Conservation (phyloP, 768 basidiomycete genomes). For the Collybiopsis confluens region DNA sequence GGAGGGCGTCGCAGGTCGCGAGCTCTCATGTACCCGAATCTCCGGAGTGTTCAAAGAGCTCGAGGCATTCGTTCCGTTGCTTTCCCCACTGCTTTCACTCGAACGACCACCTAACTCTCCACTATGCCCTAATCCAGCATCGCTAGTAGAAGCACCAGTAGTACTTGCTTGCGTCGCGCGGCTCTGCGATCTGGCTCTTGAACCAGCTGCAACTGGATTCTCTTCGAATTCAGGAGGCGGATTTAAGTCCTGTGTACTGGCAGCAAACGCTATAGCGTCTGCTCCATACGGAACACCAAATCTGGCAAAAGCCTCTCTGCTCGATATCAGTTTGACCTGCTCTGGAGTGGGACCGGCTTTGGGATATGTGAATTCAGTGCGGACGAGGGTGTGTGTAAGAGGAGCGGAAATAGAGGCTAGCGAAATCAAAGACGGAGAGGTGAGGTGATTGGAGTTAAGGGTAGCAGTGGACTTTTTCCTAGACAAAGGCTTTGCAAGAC, state of each 20-base stretch:
- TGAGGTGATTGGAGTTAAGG: slow-evolving; percentile 38
- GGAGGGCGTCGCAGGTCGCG: not conserved
- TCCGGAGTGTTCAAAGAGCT: not conserved
- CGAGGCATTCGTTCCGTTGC: not conserved
- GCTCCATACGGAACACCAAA: slow-evolving; percentile 77
- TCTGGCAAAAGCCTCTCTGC: slow-evolving; percentile 56
- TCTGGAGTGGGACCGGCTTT: slow-evolving; percentile 58
- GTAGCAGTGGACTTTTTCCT: slow-evolving; percentile 43
- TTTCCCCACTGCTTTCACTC: slow-evolving; percentile 5
- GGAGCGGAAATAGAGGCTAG: slow-evolving; percentile 73
- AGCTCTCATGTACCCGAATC: slow-evolving; percentile 1
- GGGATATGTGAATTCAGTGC: slow-evolving; percentile 70
- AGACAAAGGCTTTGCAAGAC: slow-evolving; percentile 39
- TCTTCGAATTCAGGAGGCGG: slow-evolving; percentile 53
- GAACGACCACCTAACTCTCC: not conserved
- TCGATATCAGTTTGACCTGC: slow-evolving; percentile 65
- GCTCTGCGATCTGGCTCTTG: not conserved
- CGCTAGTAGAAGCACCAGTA: too few species aligned
- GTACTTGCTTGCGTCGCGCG: not conserved
- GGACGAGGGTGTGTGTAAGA: slow-evolving; percentile 65
- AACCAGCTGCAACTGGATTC: slow-evolving; percentile 10
- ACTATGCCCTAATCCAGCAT: not conserved
- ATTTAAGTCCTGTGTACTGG: slow-evolving; percentile 38
- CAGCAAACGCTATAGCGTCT: slow-evolving; percentile 65
- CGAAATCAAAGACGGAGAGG: slow-evolving; percentile 67